Evolutionary conservation across 2,329 filamentous ascomycete genomes (phyloP), one percentile per base, ranked within the genome.

Genomic region (Xylaria sp.): DNA sequence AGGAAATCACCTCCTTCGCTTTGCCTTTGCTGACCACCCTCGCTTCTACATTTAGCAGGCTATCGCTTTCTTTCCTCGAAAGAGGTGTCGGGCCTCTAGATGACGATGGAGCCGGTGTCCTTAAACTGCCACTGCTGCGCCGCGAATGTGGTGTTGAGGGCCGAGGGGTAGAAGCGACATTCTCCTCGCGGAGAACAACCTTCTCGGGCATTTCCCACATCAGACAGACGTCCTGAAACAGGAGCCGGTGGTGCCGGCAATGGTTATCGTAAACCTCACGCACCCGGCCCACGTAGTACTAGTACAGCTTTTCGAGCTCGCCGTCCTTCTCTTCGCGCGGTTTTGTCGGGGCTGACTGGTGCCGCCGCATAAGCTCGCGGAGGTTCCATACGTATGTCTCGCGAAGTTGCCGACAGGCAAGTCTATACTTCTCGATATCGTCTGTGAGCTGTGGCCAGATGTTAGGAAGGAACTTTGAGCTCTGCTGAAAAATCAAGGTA

Each of bases 311-410:
- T 37, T 63, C 54, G 35, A 63, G 56, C 54, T 62, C 58, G 27
- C 33, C 19, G 40, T 67, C 64, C 43, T 70, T 66, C n/a, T 65
- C 64, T 27, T 58, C 59, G 29, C 63, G 68, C 21, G 53, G 41
- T 3, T 68, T 62, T 17, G 54, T 62, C 1, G 60, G 60, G 37
- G 51, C 23, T 1, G 54, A 8, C 4, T 33, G 52, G 58, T 71
- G 68, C 17, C 63, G 55, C 23, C 53, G 59, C n/a, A 58, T 41
- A 10, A 71, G 67, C 47, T 69, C 60, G 10, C 60, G 62, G n/a
- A 70, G 63, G 62, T 71, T 71, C 64, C 59, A 67, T 27, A 65
- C 17, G 63, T 71, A 71, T 1, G 68, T 71, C 8, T 67, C 63
- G 11, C 67, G 62, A 3, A 71, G 67, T 19, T 48, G 35, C 1